phyloP scores from a whole-genome alignment of 73 alveolate species.

The Strombidium stylifer region DNA sequence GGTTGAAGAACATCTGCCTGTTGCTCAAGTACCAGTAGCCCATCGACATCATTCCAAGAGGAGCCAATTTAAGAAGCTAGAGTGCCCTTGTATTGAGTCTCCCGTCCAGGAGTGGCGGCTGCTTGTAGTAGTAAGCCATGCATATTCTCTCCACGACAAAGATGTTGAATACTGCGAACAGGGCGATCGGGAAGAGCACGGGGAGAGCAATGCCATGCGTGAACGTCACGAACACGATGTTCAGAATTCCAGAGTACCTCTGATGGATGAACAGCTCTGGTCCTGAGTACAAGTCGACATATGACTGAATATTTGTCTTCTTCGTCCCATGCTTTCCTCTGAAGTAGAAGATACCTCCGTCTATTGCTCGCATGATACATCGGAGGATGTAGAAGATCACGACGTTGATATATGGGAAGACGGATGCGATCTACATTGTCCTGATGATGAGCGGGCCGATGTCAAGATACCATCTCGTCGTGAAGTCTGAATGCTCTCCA shows the following conservation, averaged over 20 bases:
- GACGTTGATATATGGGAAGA: slow-evolving; percentile 39
- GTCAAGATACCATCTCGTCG: slow-evolving; percentile 38
- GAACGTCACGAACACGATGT: slow-evolving; percentile 20
- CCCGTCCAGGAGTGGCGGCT: slow-evolving; percentile 59
- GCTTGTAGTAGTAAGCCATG: slow-evolving; percentile 35
- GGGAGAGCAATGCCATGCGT: slow-evolving; percentile 57
- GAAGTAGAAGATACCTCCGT: slow-evolving; percentile 20
- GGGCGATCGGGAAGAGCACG: slow-evolving; percentile 43
- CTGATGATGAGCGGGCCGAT: slow-evolving; percentile 28
- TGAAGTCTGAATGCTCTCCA: slow-evolving; percentile 40
- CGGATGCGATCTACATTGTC: slow-evolving; percentile 40
- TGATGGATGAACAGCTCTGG: slow-evolving; percentile 39
- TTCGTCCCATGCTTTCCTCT: slow-evolving; percentile 5
- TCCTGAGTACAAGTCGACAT: slow-evolving; percentile 53
- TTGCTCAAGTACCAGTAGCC: slow-evolving; percentile 54
- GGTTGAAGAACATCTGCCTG: slow-evolving; percentile 45
- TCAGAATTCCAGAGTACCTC: slow-evolving; percentile 29
- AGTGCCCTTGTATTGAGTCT: slow-evolving; percentile 10
- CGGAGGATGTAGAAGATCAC: background rate
- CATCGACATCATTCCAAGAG: slow-evolving; percentile 2
- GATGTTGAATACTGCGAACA: slow-evolving; percentile 17
- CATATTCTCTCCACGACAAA: slow-evolving; percentile 32
- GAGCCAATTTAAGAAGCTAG: slow-evolving; percentile 8
- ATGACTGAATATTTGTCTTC: slow-evolving; percentile 24
- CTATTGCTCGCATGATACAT: background rate